These are phyloP conservation scores for Amanita rimosa DNA, from an alignment of 768 basidiomycete genomes.

Conservation along the genomic window DNA sequence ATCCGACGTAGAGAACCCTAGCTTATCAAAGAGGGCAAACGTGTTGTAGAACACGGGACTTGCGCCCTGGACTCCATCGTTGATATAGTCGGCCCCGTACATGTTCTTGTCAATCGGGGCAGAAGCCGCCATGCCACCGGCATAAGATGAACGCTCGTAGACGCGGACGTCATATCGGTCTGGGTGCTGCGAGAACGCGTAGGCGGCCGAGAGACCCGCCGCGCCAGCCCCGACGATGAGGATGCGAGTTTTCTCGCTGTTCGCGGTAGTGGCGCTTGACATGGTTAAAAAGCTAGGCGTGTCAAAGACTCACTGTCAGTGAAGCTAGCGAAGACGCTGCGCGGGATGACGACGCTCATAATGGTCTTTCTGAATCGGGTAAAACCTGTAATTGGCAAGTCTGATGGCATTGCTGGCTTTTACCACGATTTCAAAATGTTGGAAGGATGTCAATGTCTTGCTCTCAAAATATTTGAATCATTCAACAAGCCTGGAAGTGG, in stretches of 20 bases:
- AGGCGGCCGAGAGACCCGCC: constrained; percentile 21
- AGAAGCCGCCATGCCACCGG: constrained; percentile 22
- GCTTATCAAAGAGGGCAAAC: constrained; percentile 19
- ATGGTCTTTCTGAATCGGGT: background rate
- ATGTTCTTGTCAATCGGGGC: constrained; percentile 13
- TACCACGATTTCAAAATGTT: too few relatives aligned
- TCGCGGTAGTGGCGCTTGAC: background rate
- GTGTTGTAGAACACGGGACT: constrained; percentile 21
- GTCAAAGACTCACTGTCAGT: too few relatives aligned
- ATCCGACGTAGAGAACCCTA: constrained; percentile 17
- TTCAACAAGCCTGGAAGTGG: too few relatives aligned
- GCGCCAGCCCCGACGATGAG: constrained; percentile 21
- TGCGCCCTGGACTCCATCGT: constrained; percentile 23
- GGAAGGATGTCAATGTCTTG: too few relatives aligned
- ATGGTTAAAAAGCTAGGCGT: too few relatives aligned
- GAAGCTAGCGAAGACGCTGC: too few relatives aligned
- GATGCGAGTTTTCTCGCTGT: constrained; percentile 12
- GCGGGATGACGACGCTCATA: too few relatives aligned
- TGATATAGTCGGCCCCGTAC: constrained; percentile 20
- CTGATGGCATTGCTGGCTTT: too few relatives aligned
- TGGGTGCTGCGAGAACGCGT: constrained; percentile 19
- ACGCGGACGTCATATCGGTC: constrained; percentile 17
- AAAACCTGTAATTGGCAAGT: background rate
- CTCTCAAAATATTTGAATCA: too few relatives aligned
- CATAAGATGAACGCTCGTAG: constrained; percentile 17